These are phyloP conservation scores for Penicilliopsis zonata DNA, from an alignment of 495 filamentous ascomycete genomes.

Conservation along the genomic window DNA sequence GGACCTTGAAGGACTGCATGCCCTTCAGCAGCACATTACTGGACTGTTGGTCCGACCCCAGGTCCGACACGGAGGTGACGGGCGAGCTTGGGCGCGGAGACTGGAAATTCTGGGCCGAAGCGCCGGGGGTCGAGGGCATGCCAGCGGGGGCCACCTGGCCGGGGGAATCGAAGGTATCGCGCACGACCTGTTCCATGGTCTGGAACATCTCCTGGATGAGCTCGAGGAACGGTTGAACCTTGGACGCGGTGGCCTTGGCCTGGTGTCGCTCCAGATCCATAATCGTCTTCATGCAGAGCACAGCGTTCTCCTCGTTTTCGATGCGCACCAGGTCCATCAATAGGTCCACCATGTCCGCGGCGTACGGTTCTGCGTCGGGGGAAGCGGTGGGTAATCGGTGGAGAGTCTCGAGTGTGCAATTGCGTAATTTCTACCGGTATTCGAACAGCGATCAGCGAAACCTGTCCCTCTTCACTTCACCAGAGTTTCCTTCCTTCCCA, in stretches of 20 bases:
- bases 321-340: conserved; percentile 76
- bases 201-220: conserved; percentile 94
- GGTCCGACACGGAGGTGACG: conserved; percentile 62
- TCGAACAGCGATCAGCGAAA: conserved; percentile 3
- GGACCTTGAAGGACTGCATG: conserved; percentile 98
- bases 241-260: conserved; percentile 60
- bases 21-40: conserved; percentile 71
- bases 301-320: conserved; percentile 98
- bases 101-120: conserved; percentile 58
- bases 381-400: conserved; percentile 79
- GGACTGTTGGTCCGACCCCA: conserved; percentile 68
- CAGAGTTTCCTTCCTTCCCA: conserved; percentile 1
- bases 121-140: conserved; percentile 68
- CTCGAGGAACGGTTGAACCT: conserved; percentile 80
- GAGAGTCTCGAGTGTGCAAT: conserved; percentile 85
- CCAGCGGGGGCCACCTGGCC: conserved; percentile 50
- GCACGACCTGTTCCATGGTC: conserved; percentile 83
- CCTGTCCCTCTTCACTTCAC: conserved; percentile 4
- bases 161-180: conserved; percentile 79
- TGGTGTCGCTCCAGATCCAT: conserved; percentile 94
- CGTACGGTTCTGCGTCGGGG: conserved; percentile 77
- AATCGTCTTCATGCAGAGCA: conserved; percentile 93
- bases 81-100: conserved; percentile 86
- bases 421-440: conserved; percentile 62
- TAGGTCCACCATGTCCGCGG: conserved; percentile 72